A percentile compares a stretch with the other conserved stretches of the same genome.
Conservation (phyloP, 2,329 filamentous ascomycete genomes). For the Botryotinia globosa region DNA sequence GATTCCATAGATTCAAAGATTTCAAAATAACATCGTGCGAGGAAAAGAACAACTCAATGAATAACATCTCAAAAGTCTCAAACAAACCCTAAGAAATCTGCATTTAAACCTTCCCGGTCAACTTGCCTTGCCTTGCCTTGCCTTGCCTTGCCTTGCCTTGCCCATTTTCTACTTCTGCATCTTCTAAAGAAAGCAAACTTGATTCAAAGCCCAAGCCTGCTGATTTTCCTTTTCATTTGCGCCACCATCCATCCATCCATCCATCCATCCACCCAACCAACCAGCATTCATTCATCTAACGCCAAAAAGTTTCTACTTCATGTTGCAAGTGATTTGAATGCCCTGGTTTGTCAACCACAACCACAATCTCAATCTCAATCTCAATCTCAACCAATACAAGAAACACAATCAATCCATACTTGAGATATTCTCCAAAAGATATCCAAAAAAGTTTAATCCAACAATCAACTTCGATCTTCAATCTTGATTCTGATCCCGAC, state of each 20-base stretch:
- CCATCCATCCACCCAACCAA: background rate
- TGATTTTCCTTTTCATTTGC: background rate
- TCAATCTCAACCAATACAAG: background rate
- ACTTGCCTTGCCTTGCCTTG: background rate
- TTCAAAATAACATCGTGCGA: background rate
- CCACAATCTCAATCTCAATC: background rate
- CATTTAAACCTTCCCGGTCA: background rate
- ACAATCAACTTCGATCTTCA: background rate
- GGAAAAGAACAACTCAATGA: background rate
- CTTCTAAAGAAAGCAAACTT: background rate
- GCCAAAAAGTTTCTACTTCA: background rate
- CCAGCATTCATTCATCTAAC: background rate
- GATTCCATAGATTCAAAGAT: background rate
- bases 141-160: background rate
- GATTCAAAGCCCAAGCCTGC: conserved; percentile 1
- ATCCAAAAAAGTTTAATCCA: background rate
- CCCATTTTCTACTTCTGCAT: conserved; percentile 1
- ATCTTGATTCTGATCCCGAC: background rate
- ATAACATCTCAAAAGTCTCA: background rate
- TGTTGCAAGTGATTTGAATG: background rate
- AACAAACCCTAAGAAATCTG: background rate
- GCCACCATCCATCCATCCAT: background rate
- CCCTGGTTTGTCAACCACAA: background rate
- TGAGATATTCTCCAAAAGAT: background rate
- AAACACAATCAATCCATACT: too few relatives aligned